Percentiles rank a stretch among this genome's conserved stretches.
phyloP scores from a whole-genome alignment of 306 rosid genomes.

The Crataegus laevigata region DNA sequence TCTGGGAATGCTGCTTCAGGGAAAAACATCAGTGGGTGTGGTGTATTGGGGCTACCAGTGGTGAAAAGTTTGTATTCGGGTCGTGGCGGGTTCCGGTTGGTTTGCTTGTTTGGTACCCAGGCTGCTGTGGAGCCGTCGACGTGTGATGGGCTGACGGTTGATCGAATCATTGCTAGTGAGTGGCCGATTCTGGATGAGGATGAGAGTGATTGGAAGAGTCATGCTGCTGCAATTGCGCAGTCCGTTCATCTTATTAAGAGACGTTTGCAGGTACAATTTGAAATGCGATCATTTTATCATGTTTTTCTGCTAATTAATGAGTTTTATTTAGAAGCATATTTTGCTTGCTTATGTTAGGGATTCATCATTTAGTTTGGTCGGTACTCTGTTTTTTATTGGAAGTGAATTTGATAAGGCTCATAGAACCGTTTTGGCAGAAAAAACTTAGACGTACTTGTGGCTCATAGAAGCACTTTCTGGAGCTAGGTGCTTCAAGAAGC shows the following conservation, averaged over 20 bases:
- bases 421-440: too few relatives aligned
- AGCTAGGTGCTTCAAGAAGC: too few relatives aligned
- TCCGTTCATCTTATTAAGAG: constrained; percentile 77
- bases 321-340: background rate
- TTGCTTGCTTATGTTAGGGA: background rate
- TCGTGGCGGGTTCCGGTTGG: constrained; percentile 2
- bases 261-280: constrained; percentile 54
- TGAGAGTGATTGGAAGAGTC: constrained; percentile 88
- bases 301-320: background rate
- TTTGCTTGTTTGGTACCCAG: constrained; percentile 42
- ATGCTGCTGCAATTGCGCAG: constrained; percentile 76
- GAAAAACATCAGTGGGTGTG: background rate
- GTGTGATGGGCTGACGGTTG: constrained; percentile 71
- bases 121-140: constrained; percentile 48
- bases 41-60: constrained; percentile 9
- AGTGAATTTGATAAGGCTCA: background rate
- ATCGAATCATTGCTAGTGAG: constrained; percentile 46
- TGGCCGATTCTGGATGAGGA: constrained; percentile 63
- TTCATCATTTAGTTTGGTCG: background rate
- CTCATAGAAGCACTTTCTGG: too few relatives aligned
- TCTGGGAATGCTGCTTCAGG: background rate
- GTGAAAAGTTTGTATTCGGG: background rate
- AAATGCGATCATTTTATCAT: background rate
- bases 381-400: background rate
- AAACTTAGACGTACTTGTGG: too few relatives aligned